phyloP scores from a whole-genome alignment of 2,329 filamentous ascomycete species.

The Hortaea sp. region DNA sequence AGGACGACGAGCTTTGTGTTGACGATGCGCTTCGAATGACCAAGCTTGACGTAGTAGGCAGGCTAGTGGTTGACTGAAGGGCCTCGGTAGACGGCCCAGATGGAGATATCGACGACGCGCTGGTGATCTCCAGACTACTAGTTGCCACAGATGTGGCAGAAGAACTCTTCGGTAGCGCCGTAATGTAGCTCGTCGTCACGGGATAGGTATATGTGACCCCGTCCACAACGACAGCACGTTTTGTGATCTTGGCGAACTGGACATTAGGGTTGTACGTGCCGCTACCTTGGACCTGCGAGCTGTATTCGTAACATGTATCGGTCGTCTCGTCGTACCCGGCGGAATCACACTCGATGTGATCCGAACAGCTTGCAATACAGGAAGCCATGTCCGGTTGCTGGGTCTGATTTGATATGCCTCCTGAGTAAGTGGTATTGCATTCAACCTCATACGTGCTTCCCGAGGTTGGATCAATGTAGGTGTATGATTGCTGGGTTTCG shows the following conservation, averaged over 20 bases:
- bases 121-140: neutral
- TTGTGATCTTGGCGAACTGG: slow-evolving; percentile 3
- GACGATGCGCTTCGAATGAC: too few species aligned
- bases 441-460: slow-evolving; percentile 3
- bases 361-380: slow-evolving; percentile 4
- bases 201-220: slow-evolving; percentile 3
- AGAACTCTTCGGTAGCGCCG: neutral
- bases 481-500: slow-evolving; percentile 2
- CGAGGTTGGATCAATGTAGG: slow-evolving; percentile 4
- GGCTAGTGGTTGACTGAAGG: neutral
- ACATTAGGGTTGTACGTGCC: slow-evolving; percentile 1
- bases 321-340: slow-evolving; percentile 1
- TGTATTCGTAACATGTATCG: slow-evolving; percentile 3
- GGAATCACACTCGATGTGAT: slow-evolving; percentile 2
- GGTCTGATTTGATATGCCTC: neutral
- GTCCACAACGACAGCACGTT: slow-evolving; percentile 2
- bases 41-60: neutral
- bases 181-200: slow-evolving; percentile 1
- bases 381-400: slow-evolving; percentile 1
- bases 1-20: neutral
- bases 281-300: neutral
- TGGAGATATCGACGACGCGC: neutral
- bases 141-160: neutral
- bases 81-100: neutral
- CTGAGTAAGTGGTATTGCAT: slow-evolving; percentile 5